A percentile compares a stretch with the other conserved stretches of the same genome.
Evolutionary conservation across 192 early-diverging fungal genomes (phyloP).

Genomic region (Rhizophagus prolifer): DNA sequence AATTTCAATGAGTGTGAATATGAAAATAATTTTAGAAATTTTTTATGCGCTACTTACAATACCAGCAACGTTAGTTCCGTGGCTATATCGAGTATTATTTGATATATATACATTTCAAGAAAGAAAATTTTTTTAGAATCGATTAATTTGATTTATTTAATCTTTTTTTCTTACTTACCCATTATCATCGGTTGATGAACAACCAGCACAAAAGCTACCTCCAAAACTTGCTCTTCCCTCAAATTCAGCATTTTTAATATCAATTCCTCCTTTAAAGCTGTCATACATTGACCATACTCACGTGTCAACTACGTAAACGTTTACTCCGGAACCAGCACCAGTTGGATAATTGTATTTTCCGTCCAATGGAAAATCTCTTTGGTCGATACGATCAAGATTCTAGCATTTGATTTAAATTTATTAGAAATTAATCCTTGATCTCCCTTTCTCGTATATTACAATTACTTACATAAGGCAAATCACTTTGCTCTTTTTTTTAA

Average conservation of each 20-base stretch:
- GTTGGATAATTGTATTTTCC: conserved; percentile 54
- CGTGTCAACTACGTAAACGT: conserved; percentile 68
- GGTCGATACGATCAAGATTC: conserved; percentile 70
- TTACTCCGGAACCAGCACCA: conserved; percentile 58
- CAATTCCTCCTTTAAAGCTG: conserved; percentile 47
- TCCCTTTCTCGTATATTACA: background rate
- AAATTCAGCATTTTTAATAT: conserved; percentile 67
- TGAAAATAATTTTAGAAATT: no score
- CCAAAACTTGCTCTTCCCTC: conserved; percentile 72
- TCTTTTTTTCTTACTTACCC: conserved; percentile 29
- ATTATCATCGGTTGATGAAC: conserved; percentile 42
- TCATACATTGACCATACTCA: conserved; percentile 30
- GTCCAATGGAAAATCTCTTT: conserved; percentile 48
- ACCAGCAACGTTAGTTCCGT: conserved; percentile 85
- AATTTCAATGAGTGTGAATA: background rate
- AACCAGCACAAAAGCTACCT: conserved; percentile 48
- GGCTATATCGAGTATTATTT: background rate
- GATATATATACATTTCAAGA: background rate
- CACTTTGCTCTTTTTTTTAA: background rate
- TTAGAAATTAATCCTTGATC: background rate
- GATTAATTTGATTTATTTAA: background rate
- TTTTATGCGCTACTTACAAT: conserved; percentile 40
- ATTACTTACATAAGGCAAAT: background rate
- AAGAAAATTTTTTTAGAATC: background rate
- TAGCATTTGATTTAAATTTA: background rate